phyloP scores from a whole-genome alignment of 2,329 filamentous ascomycete genomes.

The Fusarium siculi region DNA sequence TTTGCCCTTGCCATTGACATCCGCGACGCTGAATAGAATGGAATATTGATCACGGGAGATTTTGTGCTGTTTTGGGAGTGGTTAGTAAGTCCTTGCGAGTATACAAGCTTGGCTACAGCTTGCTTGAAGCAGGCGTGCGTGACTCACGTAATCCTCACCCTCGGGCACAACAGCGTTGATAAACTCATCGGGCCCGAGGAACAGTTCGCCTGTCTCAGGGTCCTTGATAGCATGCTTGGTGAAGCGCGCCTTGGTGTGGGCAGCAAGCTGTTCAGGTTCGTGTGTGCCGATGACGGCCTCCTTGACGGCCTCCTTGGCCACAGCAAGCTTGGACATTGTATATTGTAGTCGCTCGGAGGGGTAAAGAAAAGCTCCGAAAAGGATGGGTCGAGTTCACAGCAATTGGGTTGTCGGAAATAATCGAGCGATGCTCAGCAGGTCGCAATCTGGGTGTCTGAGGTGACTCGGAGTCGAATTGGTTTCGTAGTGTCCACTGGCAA shows the following conservation, averaged over 20 bases:
- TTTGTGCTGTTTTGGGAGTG: slow-evolving; percentile 76
- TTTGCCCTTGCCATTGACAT: slow-evolving; percentile 77
- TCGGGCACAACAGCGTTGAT: slow-evolving; percentile 88
- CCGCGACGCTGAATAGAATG: slow-evolving; percentile 91
- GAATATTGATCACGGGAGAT: slow-evolving; percentile 96
- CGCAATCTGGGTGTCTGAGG: slow-evolving; percentile 9
- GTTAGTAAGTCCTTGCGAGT: slow-evolving; percentile 24
- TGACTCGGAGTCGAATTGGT: slow-evolving; percentile 6
- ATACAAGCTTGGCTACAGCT: slow-evolving; percentile 5
- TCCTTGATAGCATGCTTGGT: slow-evolving; percentile 80
- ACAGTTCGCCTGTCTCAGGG: slow-evolving; percentile 77
- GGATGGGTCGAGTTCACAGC: slow-evolving; percentile 21
- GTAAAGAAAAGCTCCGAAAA: slow-evolving; percentile 22
- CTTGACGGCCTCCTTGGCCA: slow-evolving; percentile 78
- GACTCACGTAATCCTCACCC: slow-evolving; percentile 89
- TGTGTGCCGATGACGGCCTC: slow-evolving; percentile 78
- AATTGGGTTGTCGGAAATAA: slow-evolving; percentile 28
- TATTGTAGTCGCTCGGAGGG: slow-evolving; percentile 35
- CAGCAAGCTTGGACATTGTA: slow-evolving; percentile 54
- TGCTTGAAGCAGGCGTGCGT: slow-evolving; percentile 4
- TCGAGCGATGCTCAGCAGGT: slow-evolving; percentile 23
- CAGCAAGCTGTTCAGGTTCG: slow-evolving; percentile 71
- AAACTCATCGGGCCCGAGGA: slow-evolving; percentile 87
- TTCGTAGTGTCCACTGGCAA: slow-evolving; percentile 20
- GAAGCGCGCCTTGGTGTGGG: slow-evolving; percentile 81